Evolutionary conservation across 345 rosid genomes (phyloP), one percentile per base, ranked within the genome.

Genomic region (Gossypium bickii): DNA sequence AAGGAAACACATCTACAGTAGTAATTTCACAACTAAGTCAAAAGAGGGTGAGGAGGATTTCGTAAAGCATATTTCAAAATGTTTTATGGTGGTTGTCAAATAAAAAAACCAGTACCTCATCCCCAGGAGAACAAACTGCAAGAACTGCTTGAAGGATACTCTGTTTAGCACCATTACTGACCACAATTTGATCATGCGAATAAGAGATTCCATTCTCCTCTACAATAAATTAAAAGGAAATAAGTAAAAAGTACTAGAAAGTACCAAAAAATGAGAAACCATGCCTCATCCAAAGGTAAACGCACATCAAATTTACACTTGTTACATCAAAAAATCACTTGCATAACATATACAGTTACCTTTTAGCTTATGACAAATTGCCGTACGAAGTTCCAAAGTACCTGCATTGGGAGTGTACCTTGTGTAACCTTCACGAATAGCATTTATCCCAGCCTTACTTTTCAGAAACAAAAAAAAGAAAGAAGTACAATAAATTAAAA

Each of bases 111-210:
- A 68, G 70, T 76, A 94, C 99, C 97, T 95, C 99, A 82, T 95
- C 99, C 17, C 98, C 98, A 0, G 97, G 98, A 24, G 93, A 87
- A 79, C 98, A 95, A 78, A 93, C 97, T 3, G 99, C 99, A 76
- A 90, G 84, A 34, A 89, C 88, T 12, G 99, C 98, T 83, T 95
- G 98, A 69, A 83, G 67, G 64, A 80, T 74, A 76, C 94, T 69
- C 83, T 95, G 99, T 80, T 95, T 95, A 52, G 99, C 99, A 74
- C 99, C 98, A 82, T 95, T 95, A 75, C 99, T 95, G 71, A 95
- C 97, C 76, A 93, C 74, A 75, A 95, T 85, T 80, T 95, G 93
- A 76, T 95, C 90, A 27, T 97, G 97, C 0, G 88, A 73, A 81
- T 95, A 95, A 25, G 90, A 67, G 59, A 93, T 45, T 67, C 97